Evolutionary conservation across 768 basidiomycete genomes (phyloP).

Genomic region (Phylloporus scabripes): DNA sequence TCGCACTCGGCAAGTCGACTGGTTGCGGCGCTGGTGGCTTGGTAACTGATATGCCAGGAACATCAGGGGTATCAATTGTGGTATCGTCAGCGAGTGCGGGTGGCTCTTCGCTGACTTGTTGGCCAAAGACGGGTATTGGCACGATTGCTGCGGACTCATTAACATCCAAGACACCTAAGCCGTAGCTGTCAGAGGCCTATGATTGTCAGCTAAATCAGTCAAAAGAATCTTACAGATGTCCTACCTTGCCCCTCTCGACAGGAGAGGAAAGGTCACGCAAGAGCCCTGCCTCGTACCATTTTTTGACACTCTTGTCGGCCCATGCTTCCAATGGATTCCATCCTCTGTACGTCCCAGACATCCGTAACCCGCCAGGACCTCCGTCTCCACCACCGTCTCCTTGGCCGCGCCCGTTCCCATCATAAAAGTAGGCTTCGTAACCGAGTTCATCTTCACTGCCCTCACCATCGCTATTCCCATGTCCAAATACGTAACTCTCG

Average conservation of each 20-base stretch:
- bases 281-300: slow-evolving; percentile 80
- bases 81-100: slow-evolving; percentile 22
- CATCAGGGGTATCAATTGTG: slow-evolving; percentile 15
- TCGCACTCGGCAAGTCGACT: slow-evolving; percentile 60
- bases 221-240: slow-evolving; percentile 2
- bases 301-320: slow-evolving; percentile 83
- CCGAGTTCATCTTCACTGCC: slow-evolving; percentile 81
- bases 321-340: slow-evolving; percentile 92
- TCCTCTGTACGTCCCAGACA: slow-evolving; percentile 83
- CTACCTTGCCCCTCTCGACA: slow-evolving; percentile 45
- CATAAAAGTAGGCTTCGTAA: slow-evolving; percentile 83
- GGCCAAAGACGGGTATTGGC: slow-evolving; percentile 57
- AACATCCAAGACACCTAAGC: slow-evolving; percentile 40
- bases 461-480: slow-evolving; percentile 50
- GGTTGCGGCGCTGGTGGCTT: slow-evolving; percentile 69
- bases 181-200: slow-evolving; percentile 41
- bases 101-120: slow-evolving; percentile 18
- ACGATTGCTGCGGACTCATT: slow-evolving; percentile 49
- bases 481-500: slow-evolving; percentile 80
- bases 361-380: slow-evolving; percentile 62
- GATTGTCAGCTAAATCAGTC: slow-evolving; percentile 15
- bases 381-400: slow-evolving; percentile 76
- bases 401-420: slow-evolving; percentile 69
- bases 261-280: slow-evolving; percentile 45
- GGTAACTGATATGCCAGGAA: slow-evolving; percentile 59